phyloP scores from a whole-genome alignment of 352 stramenopile genomes.

The Elongisporangium anandrum region DNA sequence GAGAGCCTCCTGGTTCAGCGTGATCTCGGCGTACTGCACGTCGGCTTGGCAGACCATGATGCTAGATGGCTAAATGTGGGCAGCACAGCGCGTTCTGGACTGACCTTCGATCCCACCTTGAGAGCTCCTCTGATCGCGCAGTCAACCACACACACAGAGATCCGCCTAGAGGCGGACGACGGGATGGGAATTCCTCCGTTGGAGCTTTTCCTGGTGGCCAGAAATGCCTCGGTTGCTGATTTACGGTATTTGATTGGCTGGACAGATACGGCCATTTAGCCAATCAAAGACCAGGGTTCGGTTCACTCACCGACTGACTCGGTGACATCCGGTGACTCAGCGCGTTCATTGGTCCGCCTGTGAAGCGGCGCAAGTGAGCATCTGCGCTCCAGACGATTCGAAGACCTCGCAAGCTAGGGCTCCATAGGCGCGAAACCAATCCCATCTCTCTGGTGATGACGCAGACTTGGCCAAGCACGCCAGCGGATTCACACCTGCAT shows the following conservation, averaged over 20 bases:
- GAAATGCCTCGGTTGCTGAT: slow-evolving; percentile 1
- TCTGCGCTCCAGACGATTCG: neutral
- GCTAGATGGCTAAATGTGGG: neutral
- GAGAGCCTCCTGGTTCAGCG: slow-evolving; percentile 24
- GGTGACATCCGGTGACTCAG: slow-evolving; percentile 2
- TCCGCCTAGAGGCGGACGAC: slow-evolving; percentile 1
- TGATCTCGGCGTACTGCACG: slow-evolving; percentile 60
- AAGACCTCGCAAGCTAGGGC: neutral
- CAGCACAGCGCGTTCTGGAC: slow-evolving; percentile 2
- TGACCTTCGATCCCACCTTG: slow-evolving; percentile 15
- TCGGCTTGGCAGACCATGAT: slow-evolving; percentile 45
- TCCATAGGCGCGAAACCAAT: neutral
- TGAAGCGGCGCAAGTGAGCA: neutral
- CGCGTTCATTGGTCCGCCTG: slow-evolving; percentile 4
- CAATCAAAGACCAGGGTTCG: neutral
- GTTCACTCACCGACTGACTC: neutral
- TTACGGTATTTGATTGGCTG: slow-evolving; percentile 2
- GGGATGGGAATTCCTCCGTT: neutral
- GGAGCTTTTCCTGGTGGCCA: neutral
- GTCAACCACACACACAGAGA: neutral
- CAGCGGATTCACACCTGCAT: neutral
- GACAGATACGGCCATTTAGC: neutral
- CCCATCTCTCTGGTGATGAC: neutral
- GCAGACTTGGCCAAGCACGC: neutral
- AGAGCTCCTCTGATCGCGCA: slow-evolving; percentile 2